Evolutionary conservation across 345 rosid species (phyloP).

Genomic region (Salix suchowensis): DNA sequence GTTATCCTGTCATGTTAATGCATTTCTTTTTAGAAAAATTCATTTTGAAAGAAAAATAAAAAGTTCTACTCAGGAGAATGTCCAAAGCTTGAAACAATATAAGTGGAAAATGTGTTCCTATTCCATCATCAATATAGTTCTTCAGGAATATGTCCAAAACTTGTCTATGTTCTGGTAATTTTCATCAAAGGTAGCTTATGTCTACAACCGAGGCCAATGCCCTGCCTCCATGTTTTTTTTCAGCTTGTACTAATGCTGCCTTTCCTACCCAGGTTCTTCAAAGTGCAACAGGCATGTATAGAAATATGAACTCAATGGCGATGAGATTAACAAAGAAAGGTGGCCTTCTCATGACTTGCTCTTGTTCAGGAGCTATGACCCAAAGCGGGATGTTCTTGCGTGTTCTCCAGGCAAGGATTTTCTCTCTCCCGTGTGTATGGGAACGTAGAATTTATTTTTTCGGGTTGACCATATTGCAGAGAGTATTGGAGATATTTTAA

Average conservation of each 20-base stretch:
- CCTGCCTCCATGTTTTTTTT: neutral
- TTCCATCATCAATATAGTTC: neutral
- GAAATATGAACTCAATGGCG: constrained; percentile 69
- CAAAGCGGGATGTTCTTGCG: constrained; percentile 72
- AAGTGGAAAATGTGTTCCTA: neutral
- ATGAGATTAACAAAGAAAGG: constrained; percentile 71
- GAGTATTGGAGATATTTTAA: neutral
- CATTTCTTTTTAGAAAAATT: too few relatives aligned
- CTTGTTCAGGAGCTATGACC: constrained; percentile 94
- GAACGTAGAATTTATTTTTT: neutral
- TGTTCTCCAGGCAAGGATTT: constrained; percentile 53
- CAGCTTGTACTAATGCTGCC: neutral
- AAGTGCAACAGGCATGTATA: constrained; percentile 75
- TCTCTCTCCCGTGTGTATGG: neutral
- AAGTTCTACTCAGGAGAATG: neutral
- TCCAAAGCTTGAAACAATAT: neutral
- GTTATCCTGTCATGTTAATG: neutral
- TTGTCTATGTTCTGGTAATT: neutral
- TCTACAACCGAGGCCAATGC: neutral
- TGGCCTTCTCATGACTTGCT: constrained; percentile 89
- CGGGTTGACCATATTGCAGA: neutral
- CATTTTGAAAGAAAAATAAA: too few relatives aligned
- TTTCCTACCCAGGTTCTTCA: constrained; percentile 46
- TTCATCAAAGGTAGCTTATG: neutral
- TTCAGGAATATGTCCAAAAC: too few relatives aligned